Base-by-base conservation (phyloP, 306 rosid species). In the Pyrus betulifolia region DNA sequence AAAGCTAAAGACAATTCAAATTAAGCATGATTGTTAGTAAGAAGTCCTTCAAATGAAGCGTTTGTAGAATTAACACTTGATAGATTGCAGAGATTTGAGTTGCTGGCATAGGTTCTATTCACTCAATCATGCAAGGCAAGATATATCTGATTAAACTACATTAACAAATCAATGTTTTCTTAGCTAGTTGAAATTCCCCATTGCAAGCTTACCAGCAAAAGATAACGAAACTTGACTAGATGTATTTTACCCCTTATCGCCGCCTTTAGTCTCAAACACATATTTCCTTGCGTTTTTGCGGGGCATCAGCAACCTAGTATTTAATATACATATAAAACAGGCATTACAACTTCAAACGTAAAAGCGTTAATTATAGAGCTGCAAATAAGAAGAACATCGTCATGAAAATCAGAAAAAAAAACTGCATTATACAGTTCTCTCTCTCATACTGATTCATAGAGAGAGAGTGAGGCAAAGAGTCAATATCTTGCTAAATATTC, bases 231-330 rank as follows among this genome's bases (percentile, higher is more conserved):
- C 64, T 21, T 13, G 18, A 52, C 18, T 18, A 52, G 81, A 5
- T 65, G 82, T 67, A 46, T 45, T 38, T 81, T 88, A 95, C 99
- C 85, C 99, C 82, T 87, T 92, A 82, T 95, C 99, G 58, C 96
- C 93, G 67, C 97, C 97, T 90, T 95, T 92, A 72, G 91, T 85
- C 76, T 97, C 97, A 84, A 92, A 85, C 60, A 95, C 84, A 76
- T 97, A 97, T 81, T 92, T 95, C 2, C 86, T 90, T 95, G 78
- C 89, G 87, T 85, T 92, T 95, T 78, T 92, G 93, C 2, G 90
- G 82, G 77, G 86, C 85, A 85, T 91, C 98, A 73, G 96, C 97
- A 8, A 95, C 99, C 99, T 94, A 81, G 44, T 76, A 82, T 85
- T 66, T 52, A 31, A 54, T 46, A 31, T 11, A 58, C 35, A 27